Evolutionary conservation across 2,329 filamentous ascomycete species (phyloP).

Genomic region (Phyllosticta capitalensis): DNA sequence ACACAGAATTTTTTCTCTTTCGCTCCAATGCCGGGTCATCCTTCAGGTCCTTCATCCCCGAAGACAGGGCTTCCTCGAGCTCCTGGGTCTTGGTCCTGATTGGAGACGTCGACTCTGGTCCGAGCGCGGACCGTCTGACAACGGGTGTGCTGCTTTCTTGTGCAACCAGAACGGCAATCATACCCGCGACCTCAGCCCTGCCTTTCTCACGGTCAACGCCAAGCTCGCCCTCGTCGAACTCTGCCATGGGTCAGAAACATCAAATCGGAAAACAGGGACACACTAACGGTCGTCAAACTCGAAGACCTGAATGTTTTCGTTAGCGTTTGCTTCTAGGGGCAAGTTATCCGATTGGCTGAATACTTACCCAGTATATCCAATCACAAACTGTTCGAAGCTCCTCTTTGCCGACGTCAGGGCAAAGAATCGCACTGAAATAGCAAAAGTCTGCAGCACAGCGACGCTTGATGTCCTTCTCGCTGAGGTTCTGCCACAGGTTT

Average conservation of each 20-base stretch:
- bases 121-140: background rate
- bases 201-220: conserved; percentile 9
- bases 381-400: conserved; percentile 6
- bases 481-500: conserved; percentile 4
- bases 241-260: background rate
- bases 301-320: conserved; percentile 5
- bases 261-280: background rate
- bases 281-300: conserved; percentile 11
- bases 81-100: background rate
- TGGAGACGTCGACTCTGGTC: background rate
- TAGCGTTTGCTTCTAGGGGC: background rate
- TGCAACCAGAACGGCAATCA: conserved; percentile 1
- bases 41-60: background rate
- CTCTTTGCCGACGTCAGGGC: conserved; percentile 6
- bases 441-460: conserved; percentile 10
- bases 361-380: conserved; percentile 9
- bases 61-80: background rate
- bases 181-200: conserved; percentile 1
- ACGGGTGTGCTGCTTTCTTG: background rate
- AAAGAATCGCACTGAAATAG: conserved; percentile 9
- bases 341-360: background rate
- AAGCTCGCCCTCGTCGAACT: conserved; percentile 10
- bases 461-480: conserved; percentile 3
- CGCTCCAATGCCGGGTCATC: background rate
- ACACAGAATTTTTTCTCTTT: background rate